A percentile compares a stretch with the other conserved stretches of the same genome.
Conservation (phyloP, 306 rosid genomes). For the Prunus mume region DNA sequence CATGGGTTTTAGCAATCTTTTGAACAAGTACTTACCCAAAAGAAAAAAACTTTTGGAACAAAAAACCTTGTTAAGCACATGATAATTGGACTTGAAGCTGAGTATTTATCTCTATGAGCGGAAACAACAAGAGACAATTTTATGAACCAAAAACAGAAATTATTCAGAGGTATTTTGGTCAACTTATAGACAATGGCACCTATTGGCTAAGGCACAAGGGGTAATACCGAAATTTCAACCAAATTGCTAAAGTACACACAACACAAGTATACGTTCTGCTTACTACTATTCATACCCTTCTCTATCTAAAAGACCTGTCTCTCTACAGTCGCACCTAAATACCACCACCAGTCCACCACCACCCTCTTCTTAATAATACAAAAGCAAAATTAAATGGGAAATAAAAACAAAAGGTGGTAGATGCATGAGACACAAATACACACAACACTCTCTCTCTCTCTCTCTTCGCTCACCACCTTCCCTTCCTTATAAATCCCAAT, state of each 20-base stretch:
- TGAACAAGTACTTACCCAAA: background rate
- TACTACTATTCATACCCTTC: slow-evolving; percentile 13
- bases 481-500: slow-evolving; percentile 36
- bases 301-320: slow-evolving; percentile 30
- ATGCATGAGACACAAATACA: slow-evolving; percentile 79
- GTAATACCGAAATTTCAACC: slow-evolving; percentile 44
- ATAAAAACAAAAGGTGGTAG: slow-evolving; percentile 78
- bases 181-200: background rate
- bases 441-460: slow-evolving; percentile 20
- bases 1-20: background rate
- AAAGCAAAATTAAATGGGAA: background rate
- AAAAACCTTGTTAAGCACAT: background rate
- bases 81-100: background rate
- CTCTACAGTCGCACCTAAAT: slow-evolving; percentile 37
- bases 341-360: slow-evolving; percentile 43
- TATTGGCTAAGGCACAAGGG: slow-evolving; percentile 28
- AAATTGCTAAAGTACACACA: slow-evolving; percentile 24
- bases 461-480: slow-evolving; percentile 52
- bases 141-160: background rate
- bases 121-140: background rate
- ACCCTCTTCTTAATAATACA: slow-evolving; percentile 28
- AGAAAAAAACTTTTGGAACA: background rate
- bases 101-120: background rate
- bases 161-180: slow-evolving; percentile 32
- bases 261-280: slow-evolving; percentile 27